Evolutionary conservation across 768 basidiomycete genomes (phyloP), one percentile per base, ranked within the genome.

Genomic region (Pleurotus tuoliensis): DNA sequence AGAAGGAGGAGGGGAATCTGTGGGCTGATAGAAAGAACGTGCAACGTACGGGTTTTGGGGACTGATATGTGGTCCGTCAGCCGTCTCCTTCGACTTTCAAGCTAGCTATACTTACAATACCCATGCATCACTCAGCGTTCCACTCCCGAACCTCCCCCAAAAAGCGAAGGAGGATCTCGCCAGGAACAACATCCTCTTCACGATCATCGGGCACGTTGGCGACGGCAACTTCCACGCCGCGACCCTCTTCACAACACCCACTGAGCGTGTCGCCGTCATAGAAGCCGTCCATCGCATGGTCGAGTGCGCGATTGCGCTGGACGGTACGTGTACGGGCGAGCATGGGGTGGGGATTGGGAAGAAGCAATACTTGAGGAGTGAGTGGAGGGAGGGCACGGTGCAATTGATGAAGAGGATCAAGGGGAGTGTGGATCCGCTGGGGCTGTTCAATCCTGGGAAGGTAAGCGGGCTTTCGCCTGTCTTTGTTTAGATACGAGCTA

Each of bases 281-380:
- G 72, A 73, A 20, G 76, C 75, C 2, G 84, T 85, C 3, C 73
- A 80, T 55, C 70, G 83, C 50, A 84, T 90, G 82, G 84, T 89
- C 2, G 70, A 77, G 59, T 75, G 86, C 12, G 88, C 88, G 2
- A 83, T 90, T 56, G 77, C 73, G 16, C 73, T 90, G 50, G 88
- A 90, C 59, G 88, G 88, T 16, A 89, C 88, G 41, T 90, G 88
- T 87, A 88, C 86, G 0, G 90, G 90, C 3, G 92, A 94, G 63
- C 92, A 94, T 64, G 92, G 92, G 1, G 89, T 94, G 5, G 93
- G 92, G 0, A 74, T 94, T 8, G 92, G 92, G 4, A 94, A 94
- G 74, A 82, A 81, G 57, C 78, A 87, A 58, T 95, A 87, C 65
- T 76, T 97, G 15, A 76, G 81, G 12, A 80, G 86, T 40, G 94